Evolutionary conservation across 257 asterid species (phyloP), one percentile per base, ranked within the genome.

Genomic region (Petrea volubilis): DNA sequence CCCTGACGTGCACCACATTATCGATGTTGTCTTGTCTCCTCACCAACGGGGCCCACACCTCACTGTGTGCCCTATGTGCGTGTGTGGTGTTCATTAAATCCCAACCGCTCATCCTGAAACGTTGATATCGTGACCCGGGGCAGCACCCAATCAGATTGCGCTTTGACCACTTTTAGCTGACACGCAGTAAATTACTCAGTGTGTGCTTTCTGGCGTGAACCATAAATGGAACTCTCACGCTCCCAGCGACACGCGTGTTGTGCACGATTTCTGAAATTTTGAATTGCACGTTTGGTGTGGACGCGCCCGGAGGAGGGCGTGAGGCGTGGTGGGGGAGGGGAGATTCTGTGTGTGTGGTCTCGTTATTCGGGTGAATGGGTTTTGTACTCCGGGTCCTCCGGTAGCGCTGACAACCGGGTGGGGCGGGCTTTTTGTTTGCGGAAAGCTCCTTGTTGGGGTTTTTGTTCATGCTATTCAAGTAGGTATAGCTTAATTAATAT

Each of bases 381-480:
- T 80, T 77, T 72, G 77, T 65, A 50, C 71, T 79, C 89, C 87
- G 83, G 81, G 41, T 74, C 89, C 86, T 62, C 79, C 89, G 87
- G 71, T 80, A 72, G 71, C 84, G 92, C 92, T 82, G 87, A 86
- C 89, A 86, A 50, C 47, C 61, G 61, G 58, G 56, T 51, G 62
- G 76, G 71, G 50, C 38, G 63, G 43, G 13, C 77, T 47, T 50
- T 49, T 15, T 28, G 20, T 65, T 63, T 20, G 18, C 68, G 1
- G 23, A 62, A 62, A 21, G 68, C 7, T 62, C 5, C 23, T n/a
- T n/a, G 8, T 55, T 55, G 33, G 60, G 60, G 25, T 34, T 34
- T 2, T 2, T 34, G 1, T 34, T 34, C 9, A 4, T 34, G 0
- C 40, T 33, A 3, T 33, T 33, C 9, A 34, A 34, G 5, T 34